Conservation (phyloP, 768 basidiomycete species). For the Pleurotus tuoliensis region DNA sequence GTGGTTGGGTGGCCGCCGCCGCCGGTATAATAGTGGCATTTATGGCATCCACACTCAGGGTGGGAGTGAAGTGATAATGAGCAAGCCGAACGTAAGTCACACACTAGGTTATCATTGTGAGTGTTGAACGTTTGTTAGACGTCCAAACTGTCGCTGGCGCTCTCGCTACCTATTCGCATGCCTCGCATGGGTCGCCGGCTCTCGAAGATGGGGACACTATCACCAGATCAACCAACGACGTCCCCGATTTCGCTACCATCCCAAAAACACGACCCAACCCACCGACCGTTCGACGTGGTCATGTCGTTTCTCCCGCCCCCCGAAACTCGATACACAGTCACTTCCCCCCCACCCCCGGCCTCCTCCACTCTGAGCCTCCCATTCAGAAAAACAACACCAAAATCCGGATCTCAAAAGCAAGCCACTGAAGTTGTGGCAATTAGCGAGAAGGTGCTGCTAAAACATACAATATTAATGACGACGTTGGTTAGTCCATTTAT, state of each 20-base stretch:
- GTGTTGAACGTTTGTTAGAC: not conserved
- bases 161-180: not conserved
- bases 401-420: not conserved
- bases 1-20: not conserved
- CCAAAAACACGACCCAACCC: not conserved
- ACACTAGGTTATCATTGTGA: not conserved
- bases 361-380: not conserved
- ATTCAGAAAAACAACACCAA: not conserved
- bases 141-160: constrained; percentile 3
- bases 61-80: too few relatives aligned
- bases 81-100: too few relatives aligned
- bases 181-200: not conserved
- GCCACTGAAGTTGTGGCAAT: not conserved
- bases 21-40: too few relatives aligned
- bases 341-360: not conserved
- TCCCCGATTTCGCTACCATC: not conserved
- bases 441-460: constrained; percentile 3
- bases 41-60: too few relatives aligned
- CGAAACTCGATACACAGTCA: not conserved
- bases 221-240: not conserved
- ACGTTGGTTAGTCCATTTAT: constrained; percentile 3
- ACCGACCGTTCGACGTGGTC: not conserved
- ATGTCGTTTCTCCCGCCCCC: not conserved
- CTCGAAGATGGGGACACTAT: not conserved
- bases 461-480: constrained; percentile 2